These are phyloP conservation scores for Neckera pumila DNA, from an alignment of 225 moss, liverwort and hornwort species.

Conservation along the genomic window DNA sequence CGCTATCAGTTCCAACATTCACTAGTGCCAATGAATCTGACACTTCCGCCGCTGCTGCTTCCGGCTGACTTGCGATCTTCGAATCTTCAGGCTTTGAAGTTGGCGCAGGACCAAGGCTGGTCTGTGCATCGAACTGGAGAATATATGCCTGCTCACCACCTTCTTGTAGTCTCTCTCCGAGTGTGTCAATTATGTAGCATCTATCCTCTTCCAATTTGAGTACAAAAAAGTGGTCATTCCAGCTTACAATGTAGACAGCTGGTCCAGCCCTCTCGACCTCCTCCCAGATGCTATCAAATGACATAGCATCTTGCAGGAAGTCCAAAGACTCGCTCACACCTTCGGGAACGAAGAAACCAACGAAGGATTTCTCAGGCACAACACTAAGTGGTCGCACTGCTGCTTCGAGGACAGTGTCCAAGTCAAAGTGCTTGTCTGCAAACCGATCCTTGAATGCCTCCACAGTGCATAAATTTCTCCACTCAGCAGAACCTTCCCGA, in stretches of 20 bases:
- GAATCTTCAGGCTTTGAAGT: constrained; percentile 20
- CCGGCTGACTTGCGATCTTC: constrained; percentile 11
- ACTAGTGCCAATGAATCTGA: constrained; percentile 29
- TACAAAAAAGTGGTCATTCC: constrained; percentile 98
- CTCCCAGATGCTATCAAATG: constrained; percentile 81
- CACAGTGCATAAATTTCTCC: constrained; percentile 91
- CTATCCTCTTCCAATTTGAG: constrained; percentile 70
- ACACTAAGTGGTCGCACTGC: constrained; percentile 71
- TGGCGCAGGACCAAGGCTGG: constrained; percentile 33
- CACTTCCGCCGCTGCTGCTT: constrained; percentile 20
- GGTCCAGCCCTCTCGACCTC: constrained; percentile 73
- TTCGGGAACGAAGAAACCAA: constrained; percentile 86
- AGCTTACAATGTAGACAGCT: constrained; percentile 90
- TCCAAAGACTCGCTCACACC: constrained; percentile 71
- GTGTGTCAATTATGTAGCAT: constrained; percentile 89
- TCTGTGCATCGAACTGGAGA: constrained; percentile 67
- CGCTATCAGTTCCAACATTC: constrained; percentile 18
- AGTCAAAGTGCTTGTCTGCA: constrained; percentile 88
- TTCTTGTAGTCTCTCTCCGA: constrained; percentile 92
- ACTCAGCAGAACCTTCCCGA: constrained; percentile 89
- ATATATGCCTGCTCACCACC: constrained; percentile 96
- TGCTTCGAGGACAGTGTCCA: constrained; percentile 80
- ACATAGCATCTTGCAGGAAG: constrained; percentile 69
- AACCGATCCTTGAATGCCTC: constrained; percentile 74
- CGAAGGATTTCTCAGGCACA: constrained; percentile 58